Conservation (phyloP, 805 yeast genomes). For the Yarrowia sp. region DNA sequence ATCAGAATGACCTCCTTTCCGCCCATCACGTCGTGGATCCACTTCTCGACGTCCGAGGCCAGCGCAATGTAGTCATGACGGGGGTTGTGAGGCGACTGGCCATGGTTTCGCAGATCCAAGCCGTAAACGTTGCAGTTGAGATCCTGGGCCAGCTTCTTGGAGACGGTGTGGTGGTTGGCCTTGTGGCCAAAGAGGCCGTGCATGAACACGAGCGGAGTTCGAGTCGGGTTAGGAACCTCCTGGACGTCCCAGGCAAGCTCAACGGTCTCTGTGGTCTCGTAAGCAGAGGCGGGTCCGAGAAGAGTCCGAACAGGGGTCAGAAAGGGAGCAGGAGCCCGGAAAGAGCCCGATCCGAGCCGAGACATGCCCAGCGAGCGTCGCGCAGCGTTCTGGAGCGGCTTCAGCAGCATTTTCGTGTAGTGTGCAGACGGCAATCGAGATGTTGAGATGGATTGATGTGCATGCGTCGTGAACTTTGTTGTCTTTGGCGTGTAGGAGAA, state of each 20-base stretch:
- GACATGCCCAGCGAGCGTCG: neutral
- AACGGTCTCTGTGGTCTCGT: slow-evolving; percentile 43
- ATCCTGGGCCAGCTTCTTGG: slow-evolving; percentile 43
- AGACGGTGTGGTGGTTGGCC: slow-evolving; percentile 77
- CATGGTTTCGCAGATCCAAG: slow-evolving; percentile 82
- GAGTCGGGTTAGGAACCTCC: slow-evolving; percentile 33
- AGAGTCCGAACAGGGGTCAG: neutral
- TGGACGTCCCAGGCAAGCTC: slow-evolving; percentile 53
- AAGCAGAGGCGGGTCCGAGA: slow-evolving; percentile 13
- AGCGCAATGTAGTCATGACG: slow-evolving; percentile 76
- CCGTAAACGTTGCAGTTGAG: slow-evolving; percentile 40
- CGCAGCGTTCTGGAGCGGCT: too few species aligned
- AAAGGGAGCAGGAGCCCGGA: neutral
- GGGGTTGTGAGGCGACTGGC: slow-evolving; percentile 76
- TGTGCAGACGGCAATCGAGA: neutral
- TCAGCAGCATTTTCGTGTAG: neutral
- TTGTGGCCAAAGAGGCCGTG: slow-evolving; percentile 91
- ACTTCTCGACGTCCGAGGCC: slow-evolving; percentile 81
- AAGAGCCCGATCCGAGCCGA: neutral
- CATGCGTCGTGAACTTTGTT: too few species aligned
- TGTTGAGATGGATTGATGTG: neutral
- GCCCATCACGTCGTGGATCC: slow-evolving; percentile 49
- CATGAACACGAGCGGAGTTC: slow-evolving; percentile 65
- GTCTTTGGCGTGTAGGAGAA: too few species aligned
- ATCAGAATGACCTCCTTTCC: slow-evolving; percentile 40